Conservation (phyloP, 2,329 filamentous ascomycete species). For the Zymoseptoria ardabiliae region DNA sequence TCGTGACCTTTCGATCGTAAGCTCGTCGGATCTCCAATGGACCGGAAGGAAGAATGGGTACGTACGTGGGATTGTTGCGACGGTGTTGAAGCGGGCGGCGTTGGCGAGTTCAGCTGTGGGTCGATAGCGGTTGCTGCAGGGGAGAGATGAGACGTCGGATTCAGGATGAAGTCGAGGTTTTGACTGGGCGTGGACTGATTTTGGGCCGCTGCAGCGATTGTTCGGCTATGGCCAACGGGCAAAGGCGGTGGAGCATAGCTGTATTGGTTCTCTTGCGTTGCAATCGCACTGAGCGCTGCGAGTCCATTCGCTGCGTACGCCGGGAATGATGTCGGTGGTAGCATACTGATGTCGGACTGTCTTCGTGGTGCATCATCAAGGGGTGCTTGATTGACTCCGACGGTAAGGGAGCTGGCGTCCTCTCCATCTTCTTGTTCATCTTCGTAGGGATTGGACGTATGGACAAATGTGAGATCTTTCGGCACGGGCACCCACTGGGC, state of each 20-base stretch:
- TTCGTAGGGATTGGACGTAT: constrained; percentile 55
- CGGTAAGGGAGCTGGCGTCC: not conserved
- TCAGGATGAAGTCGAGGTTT: constrained; percentile 52
- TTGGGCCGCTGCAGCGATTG: not conserved
- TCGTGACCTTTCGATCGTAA: constrained; percentile 24
- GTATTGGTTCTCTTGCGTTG: constrained; percentile 35
- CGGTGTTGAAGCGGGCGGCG: constrained; percentile 8
- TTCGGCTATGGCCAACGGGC: constrained; percentile 11
- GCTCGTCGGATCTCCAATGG: constrained; percentile 20
- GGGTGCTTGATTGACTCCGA: not conserved
- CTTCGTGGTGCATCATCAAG: not conserved
- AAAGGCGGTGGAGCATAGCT: constrained; percentile 28
- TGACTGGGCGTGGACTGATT: constrained; percentile 21
- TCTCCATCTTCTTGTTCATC: constrained; percentile 31
- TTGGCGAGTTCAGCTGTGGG: constrained; percentile 22
- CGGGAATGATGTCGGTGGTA: not conserved
- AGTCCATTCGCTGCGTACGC: constrained; percentile 40
- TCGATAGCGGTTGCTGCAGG: constrained; percentile 23
- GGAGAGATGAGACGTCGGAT: constrained; percentile 36
- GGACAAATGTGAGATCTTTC: constrained; percentile 53
- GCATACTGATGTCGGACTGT: not conserved
- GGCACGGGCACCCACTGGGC: constrained; percentile 58
- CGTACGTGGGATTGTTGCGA: constrained; percentile 23
- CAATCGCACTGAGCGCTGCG: constrained; percentile 48
- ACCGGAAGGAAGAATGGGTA: constrained; percentile 20